Evolutionary conservation across 305 asterid genomes (phyloP).

Genomic region (Solanum hybrid): DNA sequence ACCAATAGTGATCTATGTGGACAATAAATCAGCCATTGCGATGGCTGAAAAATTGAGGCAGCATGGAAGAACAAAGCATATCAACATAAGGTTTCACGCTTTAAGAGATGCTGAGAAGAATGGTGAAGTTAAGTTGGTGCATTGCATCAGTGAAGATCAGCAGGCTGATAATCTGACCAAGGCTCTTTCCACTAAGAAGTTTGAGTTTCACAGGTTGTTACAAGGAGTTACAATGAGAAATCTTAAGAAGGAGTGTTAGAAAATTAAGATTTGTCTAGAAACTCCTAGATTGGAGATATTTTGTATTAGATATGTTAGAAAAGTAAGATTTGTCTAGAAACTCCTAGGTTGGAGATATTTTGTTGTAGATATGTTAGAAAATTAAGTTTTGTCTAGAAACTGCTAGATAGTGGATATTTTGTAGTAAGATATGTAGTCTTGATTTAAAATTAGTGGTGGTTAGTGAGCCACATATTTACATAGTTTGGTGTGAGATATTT

Average conservation of each 20-base stretch:
- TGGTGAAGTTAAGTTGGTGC: neutral
- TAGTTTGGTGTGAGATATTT: too few species aligned
- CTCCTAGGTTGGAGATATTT: too few species aligned
- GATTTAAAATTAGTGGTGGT: neutral
- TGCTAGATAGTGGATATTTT: neutral
- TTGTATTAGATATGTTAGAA: too few species aligned
- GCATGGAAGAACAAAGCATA: neutral
- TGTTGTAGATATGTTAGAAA: neutral
- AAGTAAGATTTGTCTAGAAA: neutral
- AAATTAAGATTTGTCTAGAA: too few species aligned
- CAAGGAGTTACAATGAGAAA: neutral
- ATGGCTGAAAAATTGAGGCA: neutral
- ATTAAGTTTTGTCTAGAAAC: neutral
- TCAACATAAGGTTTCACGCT: neutral
- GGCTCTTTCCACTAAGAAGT: neutral
- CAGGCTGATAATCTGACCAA: neutral
- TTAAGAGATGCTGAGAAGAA: neutral
- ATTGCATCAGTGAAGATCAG: neutral
- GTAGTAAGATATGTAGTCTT: neutral
- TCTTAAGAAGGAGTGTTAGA: neutral
- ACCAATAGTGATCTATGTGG: too few species aligned
- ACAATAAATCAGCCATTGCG: neutral
- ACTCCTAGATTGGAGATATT: too few species aligned
- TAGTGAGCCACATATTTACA: too few species aligned
- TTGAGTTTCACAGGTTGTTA: neutral